Evolutionary conservation across 352 stramenopile genomes (phyloP).

Genomic region (Pythium utonaiense): DNA sequence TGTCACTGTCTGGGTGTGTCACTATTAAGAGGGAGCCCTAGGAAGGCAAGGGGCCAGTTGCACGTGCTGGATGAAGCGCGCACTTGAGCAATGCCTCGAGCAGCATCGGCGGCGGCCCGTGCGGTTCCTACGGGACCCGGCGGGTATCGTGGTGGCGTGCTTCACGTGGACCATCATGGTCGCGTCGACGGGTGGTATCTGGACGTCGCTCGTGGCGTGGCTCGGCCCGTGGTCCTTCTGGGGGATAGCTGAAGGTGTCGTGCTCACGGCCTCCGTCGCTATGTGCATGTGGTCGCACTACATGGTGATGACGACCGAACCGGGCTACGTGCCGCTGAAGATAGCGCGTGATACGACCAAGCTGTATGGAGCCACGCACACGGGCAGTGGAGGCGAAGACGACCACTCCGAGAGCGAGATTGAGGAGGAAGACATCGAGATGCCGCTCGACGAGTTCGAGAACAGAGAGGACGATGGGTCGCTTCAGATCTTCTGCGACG

Average conservation of each 20-base stretch:
- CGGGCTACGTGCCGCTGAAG: constrained; percentile 50
- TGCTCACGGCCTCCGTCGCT: constrained; percentile 49
- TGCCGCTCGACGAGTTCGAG: constrained; percentile 64
- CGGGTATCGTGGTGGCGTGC: constrained; percentile 54
- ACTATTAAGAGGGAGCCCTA: not conserved
- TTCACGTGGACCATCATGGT: constrained; percentile 61
- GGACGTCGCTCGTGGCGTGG: constrained; percentile 51
- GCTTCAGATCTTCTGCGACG: constrained; percentile 75
- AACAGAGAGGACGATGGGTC: constrained; percentile 68
- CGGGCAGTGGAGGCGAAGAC: constrained; percentile 6
- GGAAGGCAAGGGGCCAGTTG: no score
- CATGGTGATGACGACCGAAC: constrained; percentile 74
- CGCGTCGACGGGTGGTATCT: constrained; percentile 37
- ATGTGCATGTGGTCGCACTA: constrained; percentile 76
- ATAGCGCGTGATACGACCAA: not conserved
- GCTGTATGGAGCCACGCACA: not conserved
- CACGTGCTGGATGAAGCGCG: constrained; percentile 4
- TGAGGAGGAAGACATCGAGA: constrained; percentile 57
- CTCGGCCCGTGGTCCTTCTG: constrained; percentile 48
- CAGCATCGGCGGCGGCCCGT: constrained; percentile 15
- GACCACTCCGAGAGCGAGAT: constrained; percentile 21
- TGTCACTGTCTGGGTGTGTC: not conserved
- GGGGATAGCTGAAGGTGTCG: constrained; percentile 38
- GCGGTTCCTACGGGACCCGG: constrained; percentile 66
- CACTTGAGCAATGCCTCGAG: constrained; percentile 9